Conservation (phyloP, 306 rosid species). For the Acacia confusa region DNA sequence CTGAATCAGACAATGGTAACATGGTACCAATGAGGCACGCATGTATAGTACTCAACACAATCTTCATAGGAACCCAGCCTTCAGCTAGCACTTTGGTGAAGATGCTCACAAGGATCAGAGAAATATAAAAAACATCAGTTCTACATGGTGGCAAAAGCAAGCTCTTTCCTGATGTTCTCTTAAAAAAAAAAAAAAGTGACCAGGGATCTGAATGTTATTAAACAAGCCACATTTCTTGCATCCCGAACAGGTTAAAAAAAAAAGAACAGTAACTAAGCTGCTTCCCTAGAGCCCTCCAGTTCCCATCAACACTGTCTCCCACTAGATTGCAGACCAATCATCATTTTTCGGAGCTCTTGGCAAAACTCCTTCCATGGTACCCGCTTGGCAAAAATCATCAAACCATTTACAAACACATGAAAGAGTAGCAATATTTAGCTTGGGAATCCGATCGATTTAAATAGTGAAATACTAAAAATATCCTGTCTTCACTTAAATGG, state of each 20-base stretch:
- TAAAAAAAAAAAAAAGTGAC: conserved; percentile 92
- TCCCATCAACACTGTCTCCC: conserved; percentile 95
- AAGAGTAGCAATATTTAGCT: conserved; percentile 75
- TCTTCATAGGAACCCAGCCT: conserved; percentile 87
- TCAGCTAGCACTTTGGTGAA: conserved; percentile 83
- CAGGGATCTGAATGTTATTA: conserved; percentile 67
- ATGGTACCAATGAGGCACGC: conserved; percentile 94
- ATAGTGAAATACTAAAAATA: conserved; percentile 74
- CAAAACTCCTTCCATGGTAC: conserved; percentile 97
- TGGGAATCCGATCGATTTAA: conserved; percentile 81
- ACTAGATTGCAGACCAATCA: conserved; percentile 84
- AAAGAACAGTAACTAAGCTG: conserved; percentile 79
- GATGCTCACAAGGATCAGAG: conserved; percentile 97
- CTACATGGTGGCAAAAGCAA: conserved; percentile 91
- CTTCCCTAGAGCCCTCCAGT: conserved; percentile 94
- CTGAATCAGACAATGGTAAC: conserved; percentile 32
- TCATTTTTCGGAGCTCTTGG: conserved; percentile 92
- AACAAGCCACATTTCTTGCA: conserved; percentile 83
- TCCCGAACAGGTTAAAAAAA: no score
- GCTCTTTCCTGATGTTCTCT: conserved; percentile 95
- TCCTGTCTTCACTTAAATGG: conserved; percentile 79
- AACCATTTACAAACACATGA: conserved; percentile 96
- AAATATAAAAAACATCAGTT: conserved; percentile 78
- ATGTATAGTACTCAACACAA: conserved; percentile 60
- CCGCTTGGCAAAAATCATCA: conserved; percentile 89